A percentile compares a stretch with the other conserved stretches of the same genome.
These are phyloP conservation scores for Zygnema circumcarinatum DNA, from an alignment of 139 green algal species.

Conservation along the genomic window DNA sequence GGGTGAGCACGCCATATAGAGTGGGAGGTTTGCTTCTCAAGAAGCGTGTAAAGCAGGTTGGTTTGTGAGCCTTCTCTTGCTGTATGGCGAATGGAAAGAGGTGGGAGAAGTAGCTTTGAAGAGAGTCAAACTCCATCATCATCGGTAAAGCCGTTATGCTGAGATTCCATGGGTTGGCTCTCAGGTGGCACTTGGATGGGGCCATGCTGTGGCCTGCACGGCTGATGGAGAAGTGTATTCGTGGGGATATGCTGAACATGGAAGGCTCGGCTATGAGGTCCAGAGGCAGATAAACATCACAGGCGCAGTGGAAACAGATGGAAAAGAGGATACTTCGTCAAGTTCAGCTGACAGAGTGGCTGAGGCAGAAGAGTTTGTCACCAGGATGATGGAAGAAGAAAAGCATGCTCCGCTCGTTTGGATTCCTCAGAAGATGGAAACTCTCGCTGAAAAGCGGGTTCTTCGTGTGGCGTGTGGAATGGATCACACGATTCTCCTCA, in stretches of 20 bases:
- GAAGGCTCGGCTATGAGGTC: constrained; percentile 42
- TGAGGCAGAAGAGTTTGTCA: constrained; percentile 14
- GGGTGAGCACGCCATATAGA: neutral
- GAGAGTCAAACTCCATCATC: neutral
- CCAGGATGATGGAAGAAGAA: constrained; percentile 28
- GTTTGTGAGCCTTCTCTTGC: neutral
- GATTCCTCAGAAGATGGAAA: constrained; percentile 18
- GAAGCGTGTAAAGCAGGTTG: neutral
- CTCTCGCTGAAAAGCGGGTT: neutral
- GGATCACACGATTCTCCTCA: constrained; percentile 47
- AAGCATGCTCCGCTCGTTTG: constrained; percentile 22
- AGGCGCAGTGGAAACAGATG: neutral
- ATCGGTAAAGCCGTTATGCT: neutral
- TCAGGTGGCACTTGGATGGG: constrained; percentile 49
- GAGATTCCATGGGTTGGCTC: neutral
- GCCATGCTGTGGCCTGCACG: constrained; percentile 38
- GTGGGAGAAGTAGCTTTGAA: neutral
- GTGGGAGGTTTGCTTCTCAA: constrained; percentile 1
- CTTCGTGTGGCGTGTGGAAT: constrained; percentile 27
- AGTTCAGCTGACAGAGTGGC: constrained; percentile 1
- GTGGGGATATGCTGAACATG: constrained; percentile 35
- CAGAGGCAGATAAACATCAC: constrained; percentile 7
- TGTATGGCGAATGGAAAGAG: neutral
- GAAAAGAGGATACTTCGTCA: neutral
- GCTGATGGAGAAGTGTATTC: constrained; percentile 46